Conservation (phyloP, 202 grass and related monocot genomes). For the Musa balbisiana region DNA sequence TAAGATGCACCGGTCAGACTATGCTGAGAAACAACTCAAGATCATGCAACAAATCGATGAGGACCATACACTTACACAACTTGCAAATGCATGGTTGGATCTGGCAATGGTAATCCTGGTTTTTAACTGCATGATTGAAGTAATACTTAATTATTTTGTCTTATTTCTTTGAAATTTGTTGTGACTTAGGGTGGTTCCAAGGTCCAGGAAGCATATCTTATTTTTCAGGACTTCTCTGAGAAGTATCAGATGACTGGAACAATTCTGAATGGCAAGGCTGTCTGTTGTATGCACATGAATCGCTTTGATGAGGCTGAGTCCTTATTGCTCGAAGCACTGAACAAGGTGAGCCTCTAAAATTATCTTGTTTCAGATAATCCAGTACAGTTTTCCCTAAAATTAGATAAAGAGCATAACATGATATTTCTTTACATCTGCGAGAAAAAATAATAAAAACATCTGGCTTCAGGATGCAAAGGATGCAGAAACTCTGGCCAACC, state of each 20-base stretch:
- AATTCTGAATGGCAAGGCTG: slow-evolving; percentile 83
- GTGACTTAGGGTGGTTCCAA: slow-evolving; percentile 75
- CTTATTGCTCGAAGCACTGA: slow-evolving; percentile 66
- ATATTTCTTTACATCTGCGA: slow-evolving; percentile 1
- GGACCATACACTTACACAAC: slow-evolving; percentile 94
- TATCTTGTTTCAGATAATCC: not conserved
- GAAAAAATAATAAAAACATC: not conserved
- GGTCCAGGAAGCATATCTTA: slow-evolving; percentile 94
- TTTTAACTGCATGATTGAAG: not conserved
- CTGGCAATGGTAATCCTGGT: slow-evolving; percentile 63
- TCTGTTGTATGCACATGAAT: slow-evolving; percentile 69
- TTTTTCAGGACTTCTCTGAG: slow-evolving; percentile 96
- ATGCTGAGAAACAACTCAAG: slow-evolving; percentile 55
- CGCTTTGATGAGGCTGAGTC: slow-evolving; percentile 65
- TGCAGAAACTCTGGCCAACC: slow-evolving; percentile 90
- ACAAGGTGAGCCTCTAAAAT: slow-evolving; percentile 40
- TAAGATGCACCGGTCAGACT: slow-evolving; percentile 70
- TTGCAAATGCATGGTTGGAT: slow-evolving; percentile 85
- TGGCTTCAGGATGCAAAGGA: slow-evolving; percentile 83
- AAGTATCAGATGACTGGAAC: slow-evolving; percentile 93
- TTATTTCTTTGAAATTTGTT: slow-evolving; percentile 12
- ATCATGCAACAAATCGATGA: slow-evolving; percentile 30
- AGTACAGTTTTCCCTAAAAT: not conserved
- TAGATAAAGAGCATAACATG: not conserved
- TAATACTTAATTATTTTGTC: not conserved